Percentiles rank a stretch among this genome's conserved stretches.
These are phyloP conservation scores for Peltaster fructicola DNA, from an alignment of 2,329 filamentous ascomycete genomes.

Conservation along the genomic window DNA sequence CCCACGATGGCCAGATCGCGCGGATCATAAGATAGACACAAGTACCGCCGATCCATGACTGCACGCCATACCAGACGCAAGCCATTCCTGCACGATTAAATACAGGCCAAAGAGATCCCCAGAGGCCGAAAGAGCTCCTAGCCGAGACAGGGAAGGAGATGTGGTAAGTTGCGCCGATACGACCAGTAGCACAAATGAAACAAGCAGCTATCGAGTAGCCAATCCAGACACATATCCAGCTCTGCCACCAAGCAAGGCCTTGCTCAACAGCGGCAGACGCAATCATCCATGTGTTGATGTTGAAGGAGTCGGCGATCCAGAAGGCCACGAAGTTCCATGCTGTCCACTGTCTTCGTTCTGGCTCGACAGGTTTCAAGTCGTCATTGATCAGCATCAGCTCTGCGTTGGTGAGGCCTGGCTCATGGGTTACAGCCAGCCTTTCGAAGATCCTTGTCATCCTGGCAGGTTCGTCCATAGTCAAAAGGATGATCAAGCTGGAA, in stretches of 20 bases:
- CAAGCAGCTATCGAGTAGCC: conserved; percentile 61
- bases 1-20: conserved; percentile 51
- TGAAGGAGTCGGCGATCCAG: conserved; percentile 72
- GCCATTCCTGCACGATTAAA: conserved; percentile 80
- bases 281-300: conserved; percentile 71
- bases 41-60: conserved; percentile 61
- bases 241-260: conserved; percentile 34
- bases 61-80: conserved; percentile 76
- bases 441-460: conserved; percentile 25
- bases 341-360: conserved; percentile 64
- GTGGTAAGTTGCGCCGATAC: conserved; percentile 40
- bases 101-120: conserved; percentile 76
- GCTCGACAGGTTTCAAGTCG: conserved; percentile 44
- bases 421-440: conserved; percentile 55
- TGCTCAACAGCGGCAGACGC: conserved; percentile 72
- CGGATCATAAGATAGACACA: conserved; percentile 83
- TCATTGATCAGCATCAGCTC: conserved; percentile 74
- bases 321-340: conserved; percentile 73
- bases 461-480: too few species aligned
- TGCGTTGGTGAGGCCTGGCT: conserved; percentile 57
- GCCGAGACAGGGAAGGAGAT: conserved; percentile 39
- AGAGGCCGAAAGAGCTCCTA: conserved; percentile 47
- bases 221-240: conserved; percentile 31
- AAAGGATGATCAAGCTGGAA: too few species aligned
- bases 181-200: conserved; percentile 63